Conservation (phyloP, 805 yeast genomes). For the Saccharomycopsis sp. region DNA sequence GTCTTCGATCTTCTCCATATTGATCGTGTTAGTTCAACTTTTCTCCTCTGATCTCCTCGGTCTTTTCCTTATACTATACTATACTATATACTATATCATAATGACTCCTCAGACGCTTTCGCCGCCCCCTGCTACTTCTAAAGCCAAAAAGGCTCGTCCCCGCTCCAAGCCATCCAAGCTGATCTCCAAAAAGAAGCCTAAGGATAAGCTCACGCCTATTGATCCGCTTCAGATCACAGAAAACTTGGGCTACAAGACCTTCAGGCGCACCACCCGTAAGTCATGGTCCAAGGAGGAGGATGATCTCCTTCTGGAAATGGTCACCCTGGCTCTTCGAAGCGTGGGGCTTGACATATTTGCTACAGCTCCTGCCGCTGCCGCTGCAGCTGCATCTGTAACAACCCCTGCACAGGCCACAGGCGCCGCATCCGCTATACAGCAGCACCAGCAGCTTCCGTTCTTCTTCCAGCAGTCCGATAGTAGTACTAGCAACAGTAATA, state of each 20-base stretch:
- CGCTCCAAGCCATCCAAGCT: background rate
- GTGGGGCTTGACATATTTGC: background rate
- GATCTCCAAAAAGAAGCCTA: conserved; percentile 3
- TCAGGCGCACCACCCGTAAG: conserved; percentile 52
- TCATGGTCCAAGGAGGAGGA: conserved; percentile 82
- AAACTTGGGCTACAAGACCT: conserved; percentile 68
- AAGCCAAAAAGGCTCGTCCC: background rate
- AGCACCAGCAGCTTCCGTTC: background rate
- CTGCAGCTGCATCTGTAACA: background rate
- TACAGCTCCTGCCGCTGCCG: too few relatives aligned
- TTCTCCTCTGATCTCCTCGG: too few relatives aligned
- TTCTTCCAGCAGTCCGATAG: background rate
- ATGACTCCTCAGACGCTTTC: background rate
- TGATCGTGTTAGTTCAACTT: background rate
- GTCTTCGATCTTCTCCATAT: background rate
- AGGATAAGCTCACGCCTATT: conserved; percentile 26
- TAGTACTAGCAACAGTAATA: background rate
- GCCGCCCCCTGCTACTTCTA: background rate
- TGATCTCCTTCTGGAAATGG: conserved; percentile 38
- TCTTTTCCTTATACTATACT: too few relatives aligned
- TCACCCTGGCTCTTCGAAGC: conserved; percentile 23
- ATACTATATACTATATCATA: background rate
- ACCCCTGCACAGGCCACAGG: background rate
- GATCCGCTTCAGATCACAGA: conserved; percentile 51
- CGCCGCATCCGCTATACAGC: background rate